Evolutionary conservation across 768 basidiomycete species (phyloP).

Genomic region (Rickenella mellea): DNA sequence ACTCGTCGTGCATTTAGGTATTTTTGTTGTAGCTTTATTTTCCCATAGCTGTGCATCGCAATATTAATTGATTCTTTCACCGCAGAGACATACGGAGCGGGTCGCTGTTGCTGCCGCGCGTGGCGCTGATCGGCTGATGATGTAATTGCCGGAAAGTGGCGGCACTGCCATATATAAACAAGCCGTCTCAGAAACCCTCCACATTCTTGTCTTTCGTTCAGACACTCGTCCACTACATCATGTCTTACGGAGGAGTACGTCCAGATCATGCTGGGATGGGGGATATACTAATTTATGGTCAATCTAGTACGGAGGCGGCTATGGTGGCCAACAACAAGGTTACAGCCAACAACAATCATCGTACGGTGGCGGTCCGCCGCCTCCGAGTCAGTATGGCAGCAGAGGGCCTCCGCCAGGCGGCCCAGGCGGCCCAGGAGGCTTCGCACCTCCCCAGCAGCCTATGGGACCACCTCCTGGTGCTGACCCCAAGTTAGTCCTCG

Average conservation of each 20-base stretch:
- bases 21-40: too few species aligned
- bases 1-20: too few species aligned
- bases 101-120: too few species aligned
- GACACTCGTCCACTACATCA: too few species aligned
- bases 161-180: too few species aligned
- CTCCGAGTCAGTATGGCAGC: slow-evolving; percentile 18
- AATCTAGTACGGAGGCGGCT: slow-evolving; percentile 22
- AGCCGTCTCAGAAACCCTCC: too few species aligned
- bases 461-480: slow-evolving; percentile 57
- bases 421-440: slow-evolving; percentile 24
- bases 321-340: slow-evolving; percentile 17
- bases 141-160: too few species aligned
- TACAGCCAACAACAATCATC: slow-evolving; percentile 9
- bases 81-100: too few species aligned
- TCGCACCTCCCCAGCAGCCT: slow-evolving; percentile 15
- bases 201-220: too few species aligned
- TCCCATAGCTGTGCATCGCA: too few species aligned
- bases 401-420: slow-evolving; percentile 10
- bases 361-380: slow-evolving; percentile 12
- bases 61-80: too few species aligned
- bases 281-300: slow-evolving; percentile 2
- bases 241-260: slow-evolving; percentile 26
- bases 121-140: too few species aligned
- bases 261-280: slow-evolving; percentile 7
- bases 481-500: slow-evolving; percentile 58